These are phyloP conservation scores for Clarireedia homoeocarpa DNA, from an alignment of 2,329 filamentous ascomycete genomes.

Conservation along the genomic window DNA sequence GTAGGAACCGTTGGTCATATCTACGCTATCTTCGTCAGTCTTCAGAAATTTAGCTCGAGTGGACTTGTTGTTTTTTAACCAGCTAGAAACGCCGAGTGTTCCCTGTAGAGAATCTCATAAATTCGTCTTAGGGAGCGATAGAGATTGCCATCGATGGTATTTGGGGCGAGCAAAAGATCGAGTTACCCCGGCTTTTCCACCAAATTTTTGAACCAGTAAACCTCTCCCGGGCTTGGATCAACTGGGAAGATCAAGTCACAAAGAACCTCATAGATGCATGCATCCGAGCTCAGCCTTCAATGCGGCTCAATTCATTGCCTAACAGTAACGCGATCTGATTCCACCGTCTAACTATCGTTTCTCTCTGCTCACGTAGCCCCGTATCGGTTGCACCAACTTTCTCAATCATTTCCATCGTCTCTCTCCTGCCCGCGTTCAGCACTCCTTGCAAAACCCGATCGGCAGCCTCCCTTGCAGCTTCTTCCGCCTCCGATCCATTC, in stretches of 20 bases:
- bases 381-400: conserved; percentile 10
- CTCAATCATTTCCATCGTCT: conserved; percentile 10
- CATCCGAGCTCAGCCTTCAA: conserved; percentile 7
- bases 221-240: background rate
- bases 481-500: conserved; percentile 37
- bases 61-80: no score
- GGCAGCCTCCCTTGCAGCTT: conserved; percentile 34
- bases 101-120: no score
- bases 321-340: conserved; percentile 19
- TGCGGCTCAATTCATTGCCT: conserved; percentile 12
- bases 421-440: conserved; percentile 11
- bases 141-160: no score
- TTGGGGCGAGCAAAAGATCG: no score
- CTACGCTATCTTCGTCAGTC: no score
- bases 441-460: conserved; percentile 32
- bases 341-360: conserved; percentile 19
- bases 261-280: background rate
- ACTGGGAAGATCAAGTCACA: background rate
- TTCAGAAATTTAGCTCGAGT: no score
- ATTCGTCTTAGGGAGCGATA: no score
- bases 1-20: no score
- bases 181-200: no score
- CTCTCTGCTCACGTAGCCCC: conserved; percentile 15
- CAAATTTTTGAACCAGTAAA: no score
- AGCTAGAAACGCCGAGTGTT: no score